These are phyloP conservation scores for Hypericum perforatum DNA, from an alignment of 345 rosid genomes.

Conservation along the genomic window DNA sequence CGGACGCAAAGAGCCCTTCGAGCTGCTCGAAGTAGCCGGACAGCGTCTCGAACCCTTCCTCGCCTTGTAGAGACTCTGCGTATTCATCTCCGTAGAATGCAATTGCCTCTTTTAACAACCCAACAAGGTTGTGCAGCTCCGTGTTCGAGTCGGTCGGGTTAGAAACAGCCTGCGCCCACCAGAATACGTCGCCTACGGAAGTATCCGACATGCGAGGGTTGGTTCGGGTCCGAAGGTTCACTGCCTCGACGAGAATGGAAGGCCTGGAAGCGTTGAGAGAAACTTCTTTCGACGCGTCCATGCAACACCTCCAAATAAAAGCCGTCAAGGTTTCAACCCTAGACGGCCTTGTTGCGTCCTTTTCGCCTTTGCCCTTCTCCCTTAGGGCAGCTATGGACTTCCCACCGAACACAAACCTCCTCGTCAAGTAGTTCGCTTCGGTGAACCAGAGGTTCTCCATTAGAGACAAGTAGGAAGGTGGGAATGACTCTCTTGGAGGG, in stretches of 20 bases:
- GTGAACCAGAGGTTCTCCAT: slow-evolving; percentile 20
- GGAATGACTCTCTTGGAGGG: slow-evolving; percentile 10
- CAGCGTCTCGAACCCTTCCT: slow-evolving; percentile 3
- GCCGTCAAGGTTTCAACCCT: slow-evolving; percentile 14
- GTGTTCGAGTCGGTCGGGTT: neutral
- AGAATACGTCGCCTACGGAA: slow-evolving; percentile 2
- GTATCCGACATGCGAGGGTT: slow-evolving; percentile 1
- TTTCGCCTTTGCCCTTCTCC: slow-evolving; percentile 1
- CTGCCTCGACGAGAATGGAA: slow-evolving; percentile 12
- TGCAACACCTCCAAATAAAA: slow-evolving; percentile 9
- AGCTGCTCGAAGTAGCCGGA: slow-evolving; percentile 3
- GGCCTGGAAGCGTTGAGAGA: neutral
- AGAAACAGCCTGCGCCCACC: slow-evolving; percentile 4
- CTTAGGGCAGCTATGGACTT: slow-evolving; percentile 6
- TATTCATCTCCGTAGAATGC: neutral
- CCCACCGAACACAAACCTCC: slow-evolving; percentile 14
- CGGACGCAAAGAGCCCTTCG: neutral
- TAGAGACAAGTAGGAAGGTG: slow-evolving; percentile 4
- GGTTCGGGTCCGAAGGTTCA: slow-evolving; percentile 6
- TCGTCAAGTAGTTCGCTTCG: slow-evolving; percentile 5
- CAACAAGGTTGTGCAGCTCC: slow-evolving; percentile 1
- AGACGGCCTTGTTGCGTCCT: neutral
- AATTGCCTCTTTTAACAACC: neutral
- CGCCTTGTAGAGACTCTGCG: neutral
- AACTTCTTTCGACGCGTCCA: neutral